Evolutionary conservation across 768 basidiomycete species (phyloP), one percentile per base, ranked within the genome.

Genomic region (Naganishia antarctica): DNA sequence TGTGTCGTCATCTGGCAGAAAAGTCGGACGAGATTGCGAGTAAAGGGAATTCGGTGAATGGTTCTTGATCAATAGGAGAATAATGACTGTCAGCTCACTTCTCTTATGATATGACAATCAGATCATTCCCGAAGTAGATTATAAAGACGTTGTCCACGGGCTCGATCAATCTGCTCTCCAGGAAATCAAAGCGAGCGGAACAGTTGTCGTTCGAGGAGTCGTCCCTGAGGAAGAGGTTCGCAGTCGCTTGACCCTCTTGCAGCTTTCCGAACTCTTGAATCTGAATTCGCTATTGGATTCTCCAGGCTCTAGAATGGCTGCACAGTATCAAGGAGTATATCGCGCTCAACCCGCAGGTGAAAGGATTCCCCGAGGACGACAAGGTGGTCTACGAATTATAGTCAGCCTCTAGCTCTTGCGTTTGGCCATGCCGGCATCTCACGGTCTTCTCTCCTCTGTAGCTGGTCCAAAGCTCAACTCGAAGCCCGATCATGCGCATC

Each of bases 401-500:
- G 62, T 74, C 43, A 70, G 73, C 70, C 4, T 41, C 16, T 7
- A 3, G 7, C 4, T 28, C 3, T 15, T 21, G 12, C 25, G 5
- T 5, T 25, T 25, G 32, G 34, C 9, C 45, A 23, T 18, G 23
- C 8, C n/a, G 40, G 13, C 15, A 28, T 11, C 21, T 49, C 18
- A n/a, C 49, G 44, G 26, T 16, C 4, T 2, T 28, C n/a, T 60
- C 26, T 43, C 32, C 8, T 48, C 31, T 6, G 15, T 60, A 75
- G 73, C 79, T 86, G 88, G 76, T 82, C 84, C 4, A 80, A 78
- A 45, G 70, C 82, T 15, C 88, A 89, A 73, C 81, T 84, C 0
- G 73, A 74, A n/a, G 89, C 87, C 0, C 85, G 88, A 37, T 83
- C 86, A 0, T 87, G 90, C 68, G 83, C 83, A 0, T 78, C 80